Evolutionary conservation across 805 yeast genomes (phyloP), one percentile per base, ranked within the genome.

Genomic region (Starmerella floris): DNA sequence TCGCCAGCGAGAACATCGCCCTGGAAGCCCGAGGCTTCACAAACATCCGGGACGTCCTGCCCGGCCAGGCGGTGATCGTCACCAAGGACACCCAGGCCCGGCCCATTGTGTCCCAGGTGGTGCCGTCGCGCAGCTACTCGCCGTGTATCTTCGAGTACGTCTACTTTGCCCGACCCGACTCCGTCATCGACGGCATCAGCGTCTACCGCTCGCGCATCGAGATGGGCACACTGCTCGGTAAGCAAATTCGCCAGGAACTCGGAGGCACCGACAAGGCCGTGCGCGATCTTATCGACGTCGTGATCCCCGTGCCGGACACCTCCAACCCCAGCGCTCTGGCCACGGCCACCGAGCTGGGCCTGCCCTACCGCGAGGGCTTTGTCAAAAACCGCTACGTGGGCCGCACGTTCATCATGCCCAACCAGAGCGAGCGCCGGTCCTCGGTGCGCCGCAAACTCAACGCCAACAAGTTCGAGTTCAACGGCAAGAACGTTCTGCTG

Each of bases 101-200:
- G 39, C 95, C 95, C 9, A 85, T 83, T 61, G 78, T 82, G 62
- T 75, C 74, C 53, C 97, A 91, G 65, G 85, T 88, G 36, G 91
- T 79, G 8, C 79, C 81, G 48, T 72, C 78, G 50, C 69, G 70
- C 58, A 64, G 79, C 2, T 87, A 85, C 63, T 78, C 95, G 15
- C 98, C 98, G 6, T 97, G 93, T 65, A 77, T 91, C 49, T 91
- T 91, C 56, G 98, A 91, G 64, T 91, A 87, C 60, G 98, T 91
- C 36, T 91, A 91, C 65, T 91, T 91, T 68, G 97, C 98, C 16
- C 77, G 98, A 60, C 96, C 97, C 0, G 98, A 91, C 61, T 79
- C 94, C 33, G 94, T 91, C 23, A 64, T 87, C 48, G 98, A 91
- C 62, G 98, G 97, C n/a, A 81, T 91, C 36, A 81, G 94, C 16